A percentile compares a stretch with the other conserved stretches of the same genome.
phyloP scores from a whole-genome alignment of 208 protist species.

The Borovskyia barvae region DNA sequence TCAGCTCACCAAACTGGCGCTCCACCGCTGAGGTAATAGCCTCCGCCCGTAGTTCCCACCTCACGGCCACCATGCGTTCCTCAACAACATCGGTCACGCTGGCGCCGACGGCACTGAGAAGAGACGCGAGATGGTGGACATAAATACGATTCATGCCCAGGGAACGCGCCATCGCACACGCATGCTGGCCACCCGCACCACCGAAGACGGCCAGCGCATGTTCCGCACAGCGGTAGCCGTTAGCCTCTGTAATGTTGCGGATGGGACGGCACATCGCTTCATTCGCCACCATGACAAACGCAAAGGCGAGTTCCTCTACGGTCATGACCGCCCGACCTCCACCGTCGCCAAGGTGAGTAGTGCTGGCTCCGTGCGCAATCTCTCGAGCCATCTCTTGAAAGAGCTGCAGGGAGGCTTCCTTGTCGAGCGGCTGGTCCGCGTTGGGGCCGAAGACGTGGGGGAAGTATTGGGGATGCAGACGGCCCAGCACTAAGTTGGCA shows the following conservation, averaged over 20 bases:
- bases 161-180: slow-evolving; percentile 90
- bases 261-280: slow-evolving; percentile 96
- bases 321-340: slow-evolving; percentile 28
- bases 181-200: slow-evolving; percentile 94
- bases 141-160: slow-evolving; percentile 82
- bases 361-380: slow-evolving; percentile 39
- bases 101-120: slow-evolving; percentile 92
- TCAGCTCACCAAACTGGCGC: slow-evolving; percentile 31
- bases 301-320: slow-evolving; percentile 87
- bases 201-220: slow-evolving; percentile 93
- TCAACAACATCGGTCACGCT: slow-evolving; percentile 91
- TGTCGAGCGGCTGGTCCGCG: slow-evolving; percentile 63
- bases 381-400: slow-evolving; percentile 70
- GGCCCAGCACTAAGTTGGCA: slow-evolving; percentile 93
- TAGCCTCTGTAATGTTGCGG: slow-evolving; percentile 89
- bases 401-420: slow-evolving; percentile 32
- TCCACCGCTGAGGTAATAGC: slow-evolving; percentile 27
- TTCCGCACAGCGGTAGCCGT: slow-evolving; percentile 79
- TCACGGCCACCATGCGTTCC: slow-evolving; percentile 80
- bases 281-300: slow-evolving; percentile 94
- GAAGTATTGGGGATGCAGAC: slow-evolving; percentile 90
- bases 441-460: slow-evolving; percentile 94
- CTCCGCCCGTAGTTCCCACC: slow-evolving; percentile 21
- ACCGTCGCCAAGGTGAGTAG: background rate
- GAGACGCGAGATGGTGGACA: slow-evolving; percentile 74